Conservation (phyloP, 768 basidiomycete genomes). For the Pulveroboletus sp. region DNA sequence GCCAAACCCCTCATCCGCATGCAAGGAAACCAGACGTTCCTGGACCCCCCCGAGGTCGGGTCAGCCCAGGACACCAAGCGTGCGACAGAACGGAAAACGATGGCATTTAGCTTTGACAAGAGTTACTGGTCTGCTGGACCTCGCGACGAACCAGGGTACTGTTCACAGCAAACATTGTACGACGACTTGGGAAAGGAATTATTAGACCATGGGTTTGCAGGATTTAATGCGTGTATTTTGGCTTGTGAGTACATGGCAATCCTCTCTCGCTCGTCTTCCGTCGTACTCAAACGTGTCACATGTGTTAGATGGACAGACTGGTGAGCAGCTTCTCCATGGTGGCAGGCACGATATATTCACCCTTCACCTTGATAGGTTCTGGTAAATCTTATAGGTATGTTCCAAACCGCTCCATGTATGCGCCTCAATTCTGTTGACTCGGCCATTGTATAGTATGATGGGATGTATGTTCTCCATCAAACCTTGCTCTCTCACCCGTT, state of each 20-base stretch:
- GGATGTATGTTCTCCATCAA: slow-evolving; percentile 62
- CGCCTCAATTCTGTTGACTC: slow-evolving; percentile 6
- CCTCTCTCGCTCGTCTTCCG: slow-evolving; percentile 23
- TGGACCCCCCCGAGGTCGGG: slow-evolving; percentile 85
- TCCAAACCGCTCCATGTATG: neutral
- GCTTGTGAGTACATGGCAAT: too few relatives aligned
- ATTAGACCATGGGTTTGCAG: slow-evolving; percentile 91
- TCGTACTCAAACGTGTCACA: neutral
- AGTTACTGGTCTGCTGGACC: slow-evolving; percentile 96
- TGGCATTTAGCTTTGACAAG: slow-evolving; percentile 95
- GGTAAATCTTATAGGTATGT: slow-evolving; percentile 89
- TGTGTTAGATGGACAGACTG: slow-evolving; percentile 73
- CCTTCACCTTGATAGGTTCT: slow-evolving; percentile 52
- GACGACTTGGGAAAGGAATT: slow-evolving; percentile 93
- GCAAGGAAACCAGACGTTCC: slow-evolving; percentile 88
- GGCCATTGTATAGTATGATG: slow-evolving; percentile 71
- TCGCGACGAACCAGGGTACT: slow-evolving; percentile 86
- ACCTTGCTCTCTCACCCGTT: slow-evolving; percentile 1
- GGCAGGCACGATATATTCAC: slow-evolving; percentile 5
- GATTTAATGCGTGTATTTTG: slow-evolving; percentile 98
- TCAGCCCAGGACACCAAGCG: slow-evolving; percentile 69
- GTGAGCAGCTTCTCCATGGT: slow-evolving; percentile 41
- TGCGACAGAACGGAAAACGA: slow-evolving; percentile 85
- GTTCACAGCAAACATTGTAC: slow-evolving; percentile 92
- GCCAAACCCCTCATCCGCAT: slow-evolving; percentile 94